Conservation (phyloP, 2,329 filamentous ascomycete species). For the Colletotrichum musae region DNA sequence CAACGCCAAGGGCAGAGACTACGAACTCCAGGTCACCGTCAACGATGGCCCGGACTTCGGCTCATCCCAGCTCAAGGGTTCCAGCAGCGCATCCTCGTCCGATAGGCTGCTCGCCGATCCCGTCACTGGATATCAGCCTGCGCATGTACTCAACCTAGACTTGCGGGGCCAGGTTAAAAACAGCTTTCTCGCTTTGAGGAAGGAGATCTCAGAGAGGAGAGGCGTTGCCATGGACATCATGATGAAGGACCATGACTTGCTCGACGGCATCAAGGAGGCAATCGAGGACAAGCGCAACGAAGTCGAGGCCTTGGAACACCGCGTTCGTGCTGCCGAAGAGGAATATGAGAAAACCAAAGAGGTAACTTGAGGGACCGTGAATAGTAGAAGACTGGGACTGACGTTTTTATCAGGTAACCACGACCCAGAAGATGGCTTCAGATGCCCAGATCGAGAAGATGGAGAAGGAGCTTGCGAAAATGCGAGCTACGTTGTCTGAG, state of each 20-base stretch:
- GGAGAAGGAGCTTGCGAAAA: slow-evolving; percentile 97
- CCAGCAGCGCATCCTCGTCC: slow-evolving; percentile 63
- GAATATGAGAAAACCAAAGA: slow-evolving; percentile 96
- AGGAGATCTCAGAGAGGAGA: slow-evolving; percentile 92
- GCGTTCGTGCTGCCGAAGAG: slow-evolving; percentile 88
- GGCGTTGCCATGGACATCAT: slow-evolving; percentile 88
- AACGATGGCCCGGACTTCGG: slow-evolving; percentile 85
- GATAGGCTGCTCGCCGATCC: slow-evolving; percentile 88
- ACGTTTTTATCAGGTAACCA: slow-evolving; percentile 66
- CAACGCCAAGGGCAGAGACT: slow-evolving; percentile 88
- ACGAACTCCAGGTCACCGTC: slow-evolving; percentile 87
- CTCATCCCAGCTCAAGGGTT: slow-evolving; percentile 63
- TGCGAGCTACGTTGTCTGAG: slow-evolving; percentile 87
- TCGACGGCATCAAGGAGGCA: slow-evolving; percentile 95
- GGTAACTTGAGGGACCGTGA: slow-evolving; percentile 51
- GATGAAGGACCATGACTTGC: slow-evolving; percentile 93
- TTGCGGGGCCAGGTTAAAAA: slow-evolving; percentile 86
- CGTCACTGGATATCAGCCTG: slow-evolving; percentile 89
- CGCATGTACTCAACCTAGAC: slow-evolving; percentile 90
- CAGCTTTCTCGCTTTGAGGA: slow-evolving; percentile 82
- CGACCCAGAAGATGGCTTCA: slow-evolving; percentile 87
- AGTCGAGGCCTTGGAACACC: slow-evolving; percentile 91
- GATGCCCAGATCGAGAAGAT: slow-evolving; percentile 98
- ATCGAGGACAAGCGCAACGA: slow-evolving; percentile 96
- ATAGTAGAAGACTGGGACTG: not conserved